phyloP scores from a whole-genome alignment of 306 rosid species.

The Biancaea sappan region DNA sequence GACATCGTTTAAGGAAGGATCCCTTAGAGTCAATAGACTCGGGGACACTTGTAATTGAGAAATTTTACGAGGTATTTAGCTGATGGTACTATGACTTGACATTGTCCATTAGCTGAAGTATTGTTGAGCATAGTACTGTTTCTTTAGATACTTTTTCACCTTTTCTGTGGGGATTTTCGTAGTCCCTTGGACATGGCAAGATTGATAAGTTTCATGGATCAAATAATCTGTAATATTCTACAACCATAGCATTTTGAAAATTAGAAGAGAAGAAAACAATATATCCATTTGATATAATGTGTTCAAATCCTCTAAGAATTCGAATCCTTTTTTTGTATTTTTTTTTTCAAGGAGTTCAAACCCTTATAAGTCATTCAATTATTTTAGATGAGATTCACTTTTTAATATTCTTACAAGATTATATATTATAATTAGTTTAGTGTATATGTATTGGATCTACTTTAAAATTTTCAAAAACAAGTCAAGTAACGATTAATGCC shows the following conservation, averaged over 20 bases:
- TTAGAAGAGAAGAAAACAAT: not conserved
- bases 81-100: constrained; percentile 41
- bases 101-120: constrained; percentile 22
- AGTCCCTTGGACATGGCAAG: constrained; percentile 28
- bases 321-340: not conserved
- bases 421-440: no score
- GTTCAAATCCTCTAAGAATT: not conserved
- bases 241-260: not conserved
- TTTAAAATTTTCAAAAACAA: not conserved
- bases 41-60: constrained; percentile 82
- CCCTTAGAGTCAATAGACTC: constrained; percentile 89
- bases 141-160: constrained; percentile 11
- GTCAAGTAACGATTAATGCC: not conserved
- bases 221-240: not conserved
- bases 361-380: no score
- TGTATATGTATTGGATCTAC: no score
- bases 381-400: no score
- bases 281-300: not conserved
- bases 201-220: no score
- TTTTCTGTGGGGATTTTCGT: constrained; percentile 26
- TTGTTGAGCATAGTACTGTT: constrained; percentile 34
- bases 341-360: no score
- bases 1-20: constrained; percentile 90
- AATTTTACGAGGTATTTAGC: constrained; percentile 78
- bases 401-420: not conserved